phyloP scores from a whole-genome alignment of 768 basidiomycete species.

The Sporobolomyces pararoseus region DNA sequence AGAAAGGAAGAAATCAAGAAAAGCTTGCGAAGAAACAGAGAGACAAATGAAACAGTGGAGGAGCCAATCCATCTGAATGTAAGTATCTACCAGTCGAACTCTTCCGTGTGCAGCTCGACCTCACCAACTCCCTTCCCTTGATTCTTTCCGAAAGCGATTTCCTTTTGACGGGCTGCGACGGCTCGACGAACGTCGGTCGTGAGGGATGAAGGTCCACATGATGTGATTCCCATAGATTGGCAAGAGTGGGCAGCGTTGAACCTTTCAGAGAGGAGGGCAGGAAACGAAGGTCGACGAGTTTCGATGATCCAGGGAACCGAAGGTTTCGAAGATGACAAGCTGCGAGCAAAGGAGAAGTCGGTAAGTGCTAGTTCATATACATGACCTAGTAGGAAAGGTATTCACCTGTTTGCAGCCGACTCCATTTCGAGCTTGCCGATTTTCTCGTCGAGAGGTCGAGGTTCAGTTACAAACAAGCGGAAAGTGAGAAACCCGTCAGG shows the following conservation, averaged over 20 bases:
- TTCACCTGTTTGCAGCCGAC: background rate
- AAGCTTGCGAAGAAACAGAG: no score
- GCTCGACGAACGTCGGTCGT: slow-evolving; percentile 25
- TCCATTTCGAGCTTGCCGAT: slow-evolving; percentile 14
- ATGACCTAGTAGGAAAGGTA: background rate
- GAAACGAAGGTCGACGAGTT: background rate
- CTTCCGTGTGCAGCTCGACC: slow-evolving; percentile 36
- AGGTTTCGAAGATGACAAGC: background rate
- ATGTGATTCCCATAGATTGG: slow-evolving; percentile 19
- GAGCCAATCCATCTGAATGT: no score
- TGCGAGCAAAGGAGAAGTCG: background rate
- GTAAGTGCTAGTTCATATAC: background rate
- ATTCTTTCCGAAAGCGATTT: slow-evolving; percentile 1
- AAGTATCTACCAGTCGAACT: slow-evolving; percentile 33
- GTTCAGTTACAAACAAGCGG: slow-evolving; percentile 20
- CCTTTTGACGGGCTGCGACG: slow-evolving; percentile 18
- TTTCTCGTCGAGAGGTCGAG: background rate
- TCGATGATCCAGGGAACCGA: slow-evolving; percentile 11
- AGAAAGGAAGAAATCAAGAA: no score
- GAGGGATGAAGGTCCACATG: slow-evolving; percentile 24
- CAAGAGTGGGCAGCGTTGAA: slow-evolving; percentile 1
- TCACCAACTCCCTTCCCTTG: slow-evolving; percentile 7
- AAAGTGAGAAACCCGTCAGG: slow-evolving; percentile 10
- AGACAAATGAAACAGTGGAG: no score
- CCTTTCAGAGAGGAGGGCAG: background rate